Evolutionary conservation across 2,329 filamentous ascomycete genomes (phyloP), one percentile per base, ranked within the genome.

Genomic region (Colletotrichum sp.): DNA sequence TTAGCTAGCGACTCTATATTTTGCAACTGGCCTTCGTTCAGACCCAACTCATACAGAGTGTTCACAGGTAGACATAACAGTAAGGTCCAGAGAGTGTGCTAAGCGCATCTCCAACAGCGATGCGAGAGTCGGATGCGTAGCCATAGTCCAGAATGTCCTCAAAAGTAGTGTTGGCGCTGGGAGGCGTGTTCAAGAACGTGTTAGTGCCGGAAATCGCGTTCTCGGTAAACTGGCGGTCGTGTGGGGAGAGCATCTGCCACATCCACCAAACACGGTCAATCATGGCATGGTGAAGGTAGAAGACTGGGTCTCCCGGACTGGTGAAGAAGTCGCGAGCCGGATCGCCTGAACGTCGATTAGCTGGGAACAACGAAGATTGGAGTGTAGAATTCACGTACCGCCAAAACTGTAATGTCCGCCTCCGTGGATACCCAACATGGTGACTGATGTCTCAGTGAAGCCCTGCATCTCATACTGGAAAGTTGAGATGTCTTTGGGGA

Each of bases 401-500:
- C 77, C 84, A 16, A 77, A 70, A n/a, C 57, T 21, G 57, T 63
- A 73, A 52, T 77, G 75, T 12, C 72, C 75, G 15, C 72, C 75
- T 8, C 68, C 72, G 30, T 75, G 75, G 28, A 71, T 81, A 78
- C 84, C 81, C 60, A 84, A 49, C 8, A 60, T 81, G 10, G 81
- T 79, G 5, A 79, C 81, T n/a, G 78, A 81, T 18, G 70, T 72
- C 39, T 78, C 79, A 8, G 80, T 79, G 62, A 81, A 67, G 77
- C 80, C 84, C 79, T 89, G 87, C 86, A 89, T 87, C 73, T 78
- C 78, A 75, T 82, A 82, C 82, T 89, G 87, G 81, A 90, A 89
- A 36, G 82, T 80, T n/a, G 77, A 78, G 71, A 89, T 84, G 71
- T 84, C 82, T 28, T 78, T 77, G 74, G 80, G 81, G 69, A 82